phyloP scores from a whole-genome alignment of 306 rosid genomes.

The Mimosa bimucronata region DNA sequence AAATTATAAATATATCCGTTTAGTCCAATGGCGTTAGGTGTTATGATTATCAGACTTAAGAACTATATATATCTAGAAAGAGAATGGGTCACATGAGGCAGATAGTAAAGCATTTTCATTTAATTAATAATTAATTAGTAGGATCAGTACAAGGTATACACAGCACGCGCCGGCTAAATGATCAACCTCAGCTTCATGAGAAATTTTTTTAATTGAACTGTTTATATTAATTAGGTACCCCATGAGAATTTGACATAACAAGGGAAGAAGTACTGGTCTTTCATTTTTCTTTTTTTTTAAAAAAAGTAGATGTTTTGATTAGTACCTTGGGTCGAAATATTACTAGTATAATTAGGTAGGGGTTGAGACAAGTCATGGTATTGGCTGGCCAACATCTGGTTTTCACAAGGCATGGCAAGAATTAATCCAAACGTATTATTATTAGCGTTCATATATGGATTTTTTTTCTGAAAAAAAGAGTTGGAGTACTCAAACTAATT shows the following conservation, averaged over 20 bases:
- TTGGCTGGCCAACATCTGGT: background rate
- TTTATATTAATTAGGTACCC: constrained; percentile 24
- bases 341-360: constrained; percentile 4
- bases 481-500: background rate
- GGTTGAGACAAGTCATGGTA: constrained; percentile 8
- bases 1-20: background rate
- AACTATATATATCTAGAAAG: background rate
- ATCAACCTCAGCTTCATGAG: constrained; percentile 11
- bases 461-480: too few species aligned
- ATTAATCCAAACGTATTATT: background rate
- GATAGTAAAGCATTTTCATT: background rate
- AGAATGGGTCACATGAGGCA: background rate
- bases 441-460: too few species aligned
- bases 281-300: background rate
- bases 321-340: background rate
- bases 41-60: background rate
- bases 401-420: background rate
- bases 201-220: constrained; percentile 9
- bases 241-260: background rate
- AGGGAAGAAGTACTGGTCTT: background rate
- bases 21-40: background rate
- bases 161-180: constrained; percentile 7
- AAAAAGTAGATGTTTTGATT: constrained; percentile 2
- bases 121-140: background rate
- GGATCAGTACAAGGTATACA: constrained; percentile 6